Evolutionary conservation across 192 early-diverging fungal species (phyloP), one percentile per base, ranked within the genome.

Genomic region (Backusella circina): DNA sequence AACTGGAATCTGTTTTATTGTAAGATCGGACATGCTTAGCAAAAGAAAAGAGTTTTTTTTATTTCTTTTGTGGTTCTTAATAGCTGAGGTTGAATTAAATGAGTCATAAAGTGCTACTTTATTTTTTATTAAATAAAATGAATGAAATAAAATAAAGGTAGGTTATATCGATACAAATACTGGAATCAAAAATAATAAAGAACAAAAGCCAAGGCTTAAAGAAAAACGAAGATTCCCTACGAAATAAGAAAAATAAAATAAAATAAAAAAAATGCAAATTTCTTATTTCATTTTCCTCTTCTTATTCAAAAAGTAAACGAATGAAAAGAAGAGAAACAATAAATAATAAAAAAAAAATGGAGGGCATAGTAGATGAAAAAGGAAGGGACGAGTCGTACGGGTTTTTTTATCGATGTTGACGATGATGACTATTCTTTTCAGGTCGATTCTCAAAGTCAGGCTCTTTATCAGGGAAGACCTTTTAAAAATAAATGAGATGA

Each of bases 1-100:
- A 5, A 92, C 91, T 15, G 86, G 82, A 47, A 86, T 75, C 44
- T 86, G 85, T 1, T 76, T 70, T 28, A 79, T 54, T n/a, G 67
- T 35, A 54, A 54, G 51, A 36, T 67, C 66, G 8, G 66, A 33
- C 66, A 67, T 54, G n/a, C 8, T 21, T 21, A 51, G 16, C 1
- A 23, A 51, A 21, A 21, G n/a, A 51, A 8, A 5, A 6, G 50
- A 8, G 21, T 51, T 51, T 2, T 2, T 16, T 41, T 16, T 18
- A 16, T 41, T 41, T n/a, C n/a, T n/a, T n/a, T n/a, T n/a, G n/a
- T n/a, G n/a, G n/a, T n/a, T n/a, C n/a, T n/a, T n/a, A n/a, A n/a
- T n/a, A n/a, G n/a, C 39, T 41, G 39, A 41, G 39, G 13, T 41
- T 41, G 13, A 41, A 41, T n/a, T 41, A 3, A 16, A 13, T 41